Percentiles rank a stretch among this genome's conserved stretches.
These are phyloP conservation scores for Cyclocybe cylindracea DNA, from an alignment of 768 basidiomycete species.

Conservation along the genomic window DNA sequence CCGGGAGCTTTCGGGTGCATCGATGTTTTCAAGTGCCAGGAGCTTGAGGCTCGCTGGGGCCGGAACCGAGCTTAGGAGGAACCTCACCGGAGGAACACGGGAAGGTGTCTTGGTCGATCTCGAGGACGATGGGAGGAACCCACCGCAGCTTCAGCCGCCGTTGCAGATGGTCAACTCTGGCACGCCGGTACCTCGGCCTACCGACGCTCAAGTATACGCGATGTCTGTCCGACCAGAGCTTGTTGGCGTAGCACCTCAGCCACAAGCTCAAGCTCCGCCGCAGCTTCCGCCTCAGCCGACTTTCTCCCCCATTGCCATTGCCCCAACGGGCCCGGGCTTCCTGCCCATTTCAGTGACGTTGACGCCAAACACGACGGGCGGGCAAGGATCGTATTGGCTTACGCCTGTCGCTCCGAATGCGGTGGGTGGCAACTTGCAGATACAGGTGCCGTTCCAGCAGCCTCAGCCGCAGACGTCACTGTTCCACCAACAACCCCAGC, in stretches of 20 bases:
- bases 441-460: conserved; percentile 5
- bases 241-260: not conserved
- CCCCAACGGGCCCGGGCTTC: conserved; percentile 12
- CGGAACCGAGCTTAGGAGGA: not conserved
- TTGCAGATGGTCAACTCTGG: conserved; percentile 15
- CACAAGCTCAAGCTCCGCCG: conserved; percentile 2
- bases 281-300: conserved; percentile 7
- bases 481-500: not conserved
- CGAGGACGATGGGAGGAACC: conserved; percentile 13
- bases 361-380: conserved; percentile 14
- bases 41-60: not conserved
- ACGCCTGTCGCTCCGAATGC: conserved; percentile 17
- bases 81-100: conserved; percentile 6
- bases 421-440: not conserved
- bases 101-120: conserved; percentile 26
- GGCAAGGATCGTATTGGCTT: conserved; percentile 40
- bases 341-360: conserved; percentile 20
- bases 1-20: conserved; percentile 28
- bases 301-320: conserved; percentile 6
- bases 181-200: conserved; percentile 25
- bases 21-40: conserved; percentile 16
- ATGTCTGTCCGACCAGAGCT: conserved; percentile 41
- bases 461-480: conserved; percentile 5
- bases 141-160: conserved; percentile 8
- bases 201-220: conserved; percentile 65